A percentile compares a stretch with the other conserved stretches of the same genome.
Evolutionary conservation across 306 rosid genomes (phyloP).

Genomic region (Fragaria ananassa): DNA sequence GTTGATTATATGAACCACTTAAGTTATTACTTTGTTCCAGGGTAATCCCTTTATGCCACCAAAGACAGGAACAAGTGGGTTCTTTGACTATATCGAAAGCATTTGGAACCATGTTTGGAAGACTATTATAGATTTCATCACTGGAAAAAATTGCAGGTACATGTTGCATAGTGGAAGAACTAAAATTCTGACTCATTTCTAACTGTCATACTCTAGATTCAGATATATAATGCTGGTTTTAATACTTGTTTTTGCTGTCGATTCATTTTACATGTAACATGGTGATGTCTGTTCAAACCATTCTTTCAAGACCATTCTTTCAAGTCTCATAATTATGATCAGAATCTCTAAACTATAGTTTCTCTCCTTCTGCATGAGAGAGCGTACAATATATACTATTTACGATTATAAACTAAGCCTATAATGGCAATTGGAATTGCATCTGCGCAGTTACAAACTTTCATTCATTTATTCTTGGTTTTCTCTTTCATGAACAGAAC

Average conservation of each 20-base stretch:
- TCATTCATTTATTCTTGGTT: neutral
- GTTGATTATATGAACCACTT: conserved; percentile 16
- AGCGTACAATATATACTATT: neutral
- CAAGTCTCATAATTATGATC: neutral
- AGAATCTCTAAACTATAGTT: neutral
- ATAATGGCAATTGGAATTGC: neutral
- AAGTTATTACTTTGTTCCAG: conserved; percentile 43
- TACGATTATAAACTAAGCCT: neutral
- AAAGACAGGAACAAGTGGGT: conserved; percentile 47
- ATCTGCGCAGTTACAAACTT: neutral
- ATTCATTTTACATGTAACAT: neutral
- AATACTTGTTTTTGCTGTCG: too few relatives aligned
- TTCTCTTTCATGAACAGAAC: conserved; percentile 42
- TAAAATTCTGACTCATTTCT: neutral
- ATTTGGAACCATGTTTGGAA: conserved; percentile 63
- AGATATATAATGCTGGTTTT: neutral
- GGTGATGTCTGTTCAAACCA: neutral
- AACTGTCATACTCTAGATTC: neutral
- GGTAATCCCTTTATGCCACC: conserved; percentile 69
- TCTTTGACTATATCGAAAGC: conserved; percentile 59
- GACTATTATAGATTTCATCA: conserved; percentile 51
- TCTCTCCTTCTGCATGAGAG: neutral
- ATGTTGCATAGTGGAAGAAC: conserved; percentile 1
- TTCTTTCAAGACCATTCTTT: neutral
- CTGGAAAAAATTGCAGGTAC: conserved; percentile 85